Evolutionary conservation across 805 yeast species (phyloP).

Genomic region (Kodamaea kakaduensis): DNA sequence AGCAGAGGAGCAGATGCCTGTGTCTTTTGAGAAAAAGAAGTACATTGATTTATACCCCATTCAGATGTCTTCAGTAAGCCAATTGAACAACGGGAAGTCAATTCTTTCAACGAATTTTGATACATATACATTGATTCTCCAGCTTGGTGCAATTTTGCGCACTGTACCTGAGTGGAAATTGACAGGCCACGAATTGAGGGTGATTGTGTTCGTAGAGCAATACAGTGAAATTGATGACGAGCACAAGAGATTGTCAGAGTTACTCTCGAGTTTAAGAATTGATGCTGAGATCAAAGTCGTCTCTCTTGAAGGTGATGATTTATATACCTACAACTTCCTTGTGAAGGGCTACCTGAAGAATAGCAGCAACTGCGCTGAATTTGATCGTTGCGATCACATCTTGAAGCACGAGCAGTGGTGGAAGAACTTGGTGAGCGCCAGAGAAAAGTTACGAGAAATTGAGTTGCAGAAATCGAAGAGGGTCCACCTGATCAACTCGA

Average conservation of each 20-base stretch:
- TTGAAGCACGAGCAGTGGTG: slow-evolving; percentile 82
- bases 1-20: slow-evolving; percentile 1
- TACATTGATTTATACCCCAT: slow-evolving; percentile 92
- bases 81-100: slow-evolving; percentile 61
- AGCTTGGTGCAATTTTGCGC: slow-evolving; percentile 85
- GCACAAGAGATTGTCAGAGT: slow-evolving; percentile 50
- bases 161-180: slow-evolving; percentile 93
- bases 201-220: slow-evolving; percentile 86
- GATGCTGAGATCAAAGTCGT: slow-evolving; percentile 76
- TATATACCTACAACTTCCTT: slow-evolving; percentile 67
- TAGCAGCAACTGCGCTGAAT: slow-evolving; percentile 19
- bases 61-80: slow-evolving; percentile 86
- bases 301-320: slow-evolving; percentile 55
- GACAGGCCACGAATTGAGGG: slow-evolving; percentile 63
- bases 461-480: slow-evolving; percentile 25
- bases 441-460: slow-evolving; percentile 38
- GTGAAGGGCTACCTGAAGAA: slow-evolving; percentile 59
- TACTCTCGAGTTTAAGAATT: slow-evolving; percentile 76
- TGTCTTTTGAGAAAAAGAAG: slow-evolving; percentile 29
- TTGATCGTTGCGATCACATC: slow-evolving; percentile 45
- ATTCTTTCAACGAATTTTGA: slow-evolving; percentile 88
- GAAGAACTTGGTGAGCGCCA: slow-evolving; percentile 59
- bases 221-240: slow-evolving; percentile 70
- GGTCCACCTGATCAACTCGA: slow-evolving; percentile 5
- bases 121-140: slow-evolving; percentile 90